Base-by-base conservation (phyloP, 106 monocot species). In the Phalaenopsis aphrodite region DNA sequence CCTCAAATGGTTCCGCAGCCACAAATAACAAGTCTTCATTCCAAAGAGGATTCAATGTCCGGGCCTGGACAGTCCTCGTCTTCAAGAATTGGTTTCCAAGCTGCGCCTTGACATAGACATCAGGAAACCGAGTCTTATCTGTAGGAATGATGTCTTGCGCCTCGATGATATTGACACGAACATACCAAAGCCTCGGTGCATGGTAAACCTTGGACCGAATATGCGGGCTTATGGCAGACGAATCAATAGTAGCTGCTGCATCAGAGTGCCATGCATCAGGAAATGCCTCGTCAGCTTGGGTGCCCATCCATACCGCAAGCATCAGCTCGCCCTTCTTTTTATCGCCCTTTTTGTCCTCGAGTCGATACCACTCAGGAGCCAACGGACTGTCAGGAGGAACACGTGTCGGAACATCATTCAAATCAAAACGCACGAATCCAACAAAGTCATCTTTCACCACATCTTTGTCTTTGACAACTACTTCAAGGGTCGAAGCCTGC, bases 241-340 rank as follows among this genome's bases (percentile, higher is more conserved):
- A 39, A 52, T 87, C 87, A 24, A 77, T 5, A 15, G 81, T 18
- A 41, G 81, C 80, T 3, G 46, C 83, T 67, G 87, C 87, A 76
- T 85, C 85, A 1, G 85, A 85, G 55, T 82, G 85, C 85, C 85
- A 85, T 30, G 85, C 85, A 37, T 89, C 89, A 7, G 89, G 75
- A 66, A 89, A 89, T 3, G 82, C 82, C 49, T 82, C 82, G 30
- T 82, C 82, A 55, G 82, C 82, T 12, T 82, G 82, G 48, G 82
- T 89, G 16, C 89, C 89, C 36, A 87, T 85, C 89, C 89, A 89
- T 1, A 87, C 85, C 4, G 89, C 87, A 23, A 89, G 84, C 89
- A 89, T 89, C 38, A 89, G 14, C 56, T 89, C 89, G 15, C 87
- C 89, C 56, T 83, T 89, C 2, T 9, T 37, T 84, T 85, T 85